A percentile compares a stretch with the other conserved stretches of the same genome.
Conservation (phyloP, 306 rosid genomes). For the Notholithocarpus densiflorus region DNA sequence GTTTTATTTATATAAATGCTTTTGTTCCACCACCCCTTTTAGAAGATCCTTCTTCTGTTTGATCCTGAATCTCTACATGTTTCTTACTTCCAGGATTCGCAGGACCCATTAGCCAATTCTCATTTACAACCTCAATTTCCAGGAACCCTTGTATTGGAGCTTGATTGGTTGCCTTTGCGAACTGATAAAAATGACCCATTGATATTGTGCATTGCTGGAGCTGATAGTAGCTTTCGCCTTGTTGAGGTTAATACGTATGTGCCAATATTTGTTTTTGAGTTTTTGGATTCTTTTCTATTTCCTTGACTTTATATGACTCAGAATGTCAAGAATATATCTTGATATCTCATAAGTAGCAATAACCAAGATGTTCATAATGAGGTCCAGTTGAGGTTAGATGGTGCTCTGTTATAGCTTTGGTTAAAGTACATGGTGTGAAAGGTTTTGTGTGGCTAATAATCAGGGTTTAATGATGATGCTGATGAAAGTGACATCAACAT, state of each 20-base stretch:
- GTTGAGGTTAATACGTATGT: conserved; percentile 72
- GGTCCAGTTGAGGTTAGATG: neutral
- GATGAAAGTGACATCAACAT: neutral
- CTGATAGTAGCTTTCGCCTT: conserved; percentile 95
- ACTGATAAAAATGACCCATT: conserved; percentile 78
- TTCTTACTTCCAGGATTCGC: conserved; percentile 66
- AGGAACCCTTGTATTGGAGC: conserved; percentile 90
- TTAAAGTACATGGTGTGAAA: neutral
- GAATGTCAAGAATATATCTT: neutral
- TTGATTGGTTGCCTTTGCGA: conserved; percentile 97
- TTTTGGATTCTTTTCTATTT: neutral
- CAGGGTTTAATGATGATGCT: neutral
- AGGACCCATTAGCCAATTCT: conserved; percentile 91
- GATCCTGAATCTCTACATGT: neutral
- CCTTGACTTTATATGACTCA: neutral
- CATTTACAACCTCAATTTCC: conserved; percentile 90
- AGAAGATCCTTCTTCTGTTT: neutral
- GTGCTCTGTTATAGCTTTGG: neutral
- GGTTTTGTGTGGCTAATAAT: neutral
- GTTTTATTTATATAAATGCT: neutral
- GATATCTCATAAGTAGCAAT: neutral
- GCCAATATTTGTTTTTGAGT: conserved; percentile 24
- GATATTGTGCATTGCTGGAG: conserved; percentile 95
- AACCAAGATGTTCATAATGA: neutral
- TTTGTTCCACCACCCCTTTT: neutral